Conservation (phyloP, 2,329 filamentous ascomycete genomes). For the Ophioceras dolichostomum region DNA sequence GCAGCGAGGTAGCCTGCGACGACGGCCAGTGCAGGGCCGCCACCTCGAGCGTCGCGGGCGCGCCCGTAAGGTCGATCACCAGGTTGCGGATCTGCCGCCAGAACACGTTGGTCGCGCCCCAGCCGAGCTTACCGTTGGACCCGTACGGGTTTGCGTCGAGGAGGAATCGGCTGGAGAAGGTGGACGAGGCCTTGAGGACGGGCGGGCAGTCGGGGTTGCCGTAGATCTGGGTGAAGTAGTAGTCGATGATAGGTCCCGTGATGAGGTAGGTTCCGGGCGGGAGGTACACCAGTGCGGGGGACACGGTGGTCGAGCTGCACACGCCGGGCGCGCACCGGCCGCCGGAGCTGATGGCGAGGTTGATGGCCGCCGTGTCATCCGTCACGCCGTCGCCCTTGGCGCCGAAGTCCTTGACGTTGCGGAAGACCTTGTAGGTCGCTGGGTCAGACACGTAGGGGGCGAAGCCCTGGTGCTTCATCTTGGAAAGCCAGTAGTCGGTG, state of each 20-base stretch:
- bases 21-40: conserved; percentile 50
- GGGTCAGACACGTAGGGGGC: conserved; percentile 5
- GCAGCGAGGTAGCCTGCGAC: conserved; percentile 48
- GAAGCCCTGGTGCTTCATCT: conserved; percentile 7
- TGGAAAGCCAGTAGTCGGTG: conserved; percentile 6
- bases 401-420: conserved; percentile 25
- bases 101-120: conserved; percentile 27
- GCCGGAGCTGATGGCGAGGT: conserved; percentile 43
- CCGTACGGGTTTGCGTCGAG: conserved; percentile 42
- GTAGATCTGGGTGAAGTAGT: conserved; percentile 9
- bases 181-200: conserved; percentile 4
- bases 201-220: conserved; percentile 8
- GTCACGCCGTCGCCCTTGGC: conserved; percentile 61
- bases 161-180: conserved; percentile 3
- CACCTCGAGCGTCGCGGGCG: conserved; percentile 11
- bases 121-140: conserved; percentile 20
- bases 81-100: conserved; percentile 14
- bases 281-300: conserved; percentile 11
- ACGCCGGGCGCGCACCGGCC: conserved; percentile 7
- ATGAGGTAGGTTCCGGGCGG: conserved; percentile 9
- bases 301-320: conserved; percentile 8
- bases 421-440: conserved; percentile 7
- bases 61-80: conserved; percentile 10
- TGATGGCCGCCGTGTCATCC: conserved; percentile 65
- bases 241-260: conserved; percentile 6